Evolutionary conservation across 1,284 basidiomycete genomes (phyloP).

Genomic region (Pseudozyma hubeiensis): DNA sequence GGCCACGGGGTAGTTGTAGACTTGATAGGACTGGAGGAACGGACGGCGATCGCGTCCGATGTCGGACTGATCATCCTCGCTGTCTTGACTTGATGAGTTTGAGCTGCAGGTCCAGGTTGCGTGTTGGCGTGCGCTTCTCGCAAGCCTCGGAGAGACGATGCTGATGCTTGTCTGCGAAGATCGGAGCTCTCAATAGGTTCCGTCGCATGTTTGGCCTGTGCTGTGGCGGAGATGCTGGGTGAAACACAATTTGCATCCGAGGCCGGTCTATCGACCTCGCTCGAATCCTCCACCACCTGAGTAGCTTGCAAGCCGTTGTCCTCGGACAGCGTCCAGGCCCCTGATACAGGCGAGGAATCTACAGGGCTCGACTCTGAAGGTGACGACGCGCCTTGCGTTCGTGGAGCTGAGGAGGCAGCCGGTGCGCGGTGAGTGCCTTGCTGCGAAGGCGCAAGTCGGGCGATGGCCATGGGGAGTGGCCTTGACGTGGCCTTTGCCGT

Average conservation of each 20-base stretch:
- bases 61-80: not conserved
- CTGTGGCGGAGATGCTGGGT: not conserved
- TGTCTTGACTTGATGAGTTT: conserved; percentile 6
- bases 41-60: conserved; percentile 6
- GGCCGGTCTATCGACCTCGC: not conserved
- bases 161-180: conserved; percentile 2
- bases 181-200: not conserved
- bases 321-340: not conserved
- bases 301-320: conserved; percentile 1
- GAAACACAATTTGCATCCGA: not conserved
- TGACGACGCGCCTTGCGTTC: not conserved
- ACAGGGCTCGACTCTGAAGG: not conserved
- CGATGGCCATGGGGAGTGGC: conserved; percentile 40
- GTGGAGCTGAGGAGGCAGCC: not conserved
- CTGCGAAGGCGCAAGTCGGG: conserved; percentile 32
- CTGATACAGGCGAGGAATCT: conserved; percentile 3
- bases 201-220: not conserved
- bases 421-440: conserved; percentile 3
- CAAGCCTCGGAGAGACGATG: not conserved
- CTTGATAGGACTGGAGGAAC: conserved; percentile 28
- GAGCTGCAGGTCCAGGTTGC: conserved; percentile 1
- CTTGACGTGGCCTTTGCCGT: conserved; percentile 11
- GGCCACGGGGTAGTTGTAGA: conserved; percentile 4
- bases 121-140: not conserved
- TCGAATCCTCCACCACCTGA: not conserved